These are phyloP conservation scores for Microglena sp. DNA, from an alignment of 139 green algal species.

Conservation along the genomic window DNA sequence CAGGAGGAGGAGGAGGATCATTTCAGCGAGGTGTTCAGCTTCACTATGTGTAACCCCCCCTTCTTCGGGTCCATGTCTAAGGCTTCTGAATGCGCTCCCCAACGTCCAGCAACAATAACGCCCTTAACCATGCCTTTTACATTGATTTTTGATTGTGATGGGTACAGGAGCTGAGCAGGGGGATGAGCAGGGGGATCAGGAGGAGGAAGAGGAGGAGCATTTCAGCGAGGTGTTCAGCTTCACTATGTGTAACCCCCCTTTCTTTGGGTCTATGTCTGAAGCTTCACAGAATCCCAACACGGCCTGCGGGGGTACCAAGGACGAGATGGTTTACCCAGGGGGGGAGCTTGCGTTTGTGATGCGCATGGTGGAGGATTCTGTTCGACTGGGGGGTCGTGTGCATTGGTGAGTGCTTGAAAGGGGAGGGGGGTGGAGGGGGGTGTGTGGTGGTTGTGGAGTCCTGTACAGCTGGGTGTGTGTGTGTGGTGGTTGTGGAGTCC, in stretches of 20 bases:
- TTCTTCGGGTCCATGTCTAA: no score
- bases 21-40: no score
- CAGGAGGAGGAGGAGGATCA: no score
- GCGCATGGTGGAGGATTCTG: constrained; percentile 77
- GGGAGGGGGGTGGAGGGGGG: background rate
- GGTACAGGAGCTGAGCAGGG: no score
- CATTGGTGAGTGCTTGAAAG: constrained; percentile 41
- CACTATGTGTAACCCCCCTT: constrained; percentile 94
- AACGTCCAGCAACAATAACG: no score
- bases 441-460: no score
- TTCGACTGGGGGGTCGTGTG: constrained; percentile 29
- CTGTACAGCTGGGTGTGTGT: no score
- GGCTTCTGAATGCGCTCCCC: no score
- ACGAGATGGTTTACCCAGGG: constrained; percentile 83
- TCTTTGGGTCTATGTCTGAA: constrained; percentile 73
- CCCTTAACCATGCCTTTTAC: no score
- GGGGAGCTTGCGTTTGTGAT: constrained; percentile 82
- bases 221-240: background rate
- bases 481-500: no score
- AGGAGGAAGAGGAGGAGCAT: background rate
- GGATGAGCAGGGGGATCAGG: background rate
- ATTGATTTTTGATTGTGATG: no score
- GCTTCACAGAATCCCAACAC: constrained; percentile 74
- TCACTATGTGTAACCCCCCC: no score
- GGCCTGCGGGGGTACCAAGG: constrained; percentile 52